These are phyloP conservation scores for Phytophthora melonis DNA, from an alignment of 352 stramenopile genomes.

Conservation along the genomic window DNA sequence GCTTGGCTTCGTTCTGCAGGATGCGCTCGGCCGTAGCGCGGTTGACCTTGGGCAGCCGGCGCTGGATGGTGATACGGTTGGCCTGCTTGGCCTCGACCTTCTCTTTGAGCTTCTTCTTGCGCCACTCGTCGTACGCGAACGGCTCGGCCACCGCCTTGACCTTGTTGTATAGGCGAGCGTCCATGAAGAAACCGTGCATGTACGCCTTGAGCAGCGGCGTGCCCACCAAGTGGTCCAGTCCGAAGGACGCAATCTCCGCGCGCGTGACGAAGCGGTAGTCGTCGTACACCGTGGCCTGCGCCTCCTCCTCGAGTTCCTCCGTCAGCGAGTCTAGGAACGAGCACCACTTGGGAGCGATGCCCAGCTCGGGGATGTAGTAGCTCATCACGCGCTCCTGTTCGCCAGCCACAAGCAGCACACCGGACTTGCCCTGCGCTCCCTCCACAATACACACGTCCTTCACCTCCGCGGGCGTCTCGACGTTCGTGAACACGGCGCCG, in stretches of 20 bases:
- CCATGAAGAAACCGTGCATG: constrained; percentile 99
- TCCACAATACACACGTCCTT: constrained; percentile 96
- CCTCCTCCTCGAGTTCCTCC: constrained; percentile 98
- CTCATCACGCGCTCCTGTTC: constrained; percentile 98
- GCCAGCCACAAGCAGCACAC: constrained; percentile 96
- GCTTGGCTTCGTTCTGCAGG: constrained; percentile 77
- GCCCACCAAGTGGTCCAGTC: constrained; percentile 97
- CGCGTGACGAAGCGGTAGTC: constrained; percentile 99
- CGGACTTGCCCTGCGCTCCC: constrained; percentile 91
- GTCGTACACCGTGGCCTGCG: constrained; percentile 96
- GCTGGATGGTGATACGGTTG: constrained; percentile 92
- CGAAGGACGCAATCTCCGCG: constrained; percentile 95
- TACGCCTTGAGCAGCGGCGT: constrained; percentile 98
- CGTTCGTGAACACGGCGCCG: constrained; percentile 95
- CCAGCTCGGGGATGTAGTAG: constrained; percentile 99
- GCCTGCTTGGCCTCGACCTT: constrained; percentile 91
- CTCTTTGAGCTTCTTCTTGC: constrained; percentile 97
- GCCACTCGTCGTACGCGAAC: constrained; percentile 98
- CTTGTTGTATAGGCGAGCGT: constrained; percentile 97
- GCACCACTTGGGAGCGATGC: constrained; percentile 98
- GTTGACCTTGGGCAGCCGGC: constrained; percentile 92
- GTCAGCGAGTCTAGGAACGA: constrained; percentile 99
- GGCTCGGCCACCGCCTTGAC: constrained; percentile 97
- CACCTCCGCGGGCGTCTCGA: constrained; percentile 97
- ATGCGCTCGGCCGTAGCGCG: constrained; percentile 88